Evolutionary conservation across 2,329 filamentous ascomycete genomes (phyloP), one percentile per base, ranked within the genome.

Genomic region (Corinectria fuckeliana): DNA sequence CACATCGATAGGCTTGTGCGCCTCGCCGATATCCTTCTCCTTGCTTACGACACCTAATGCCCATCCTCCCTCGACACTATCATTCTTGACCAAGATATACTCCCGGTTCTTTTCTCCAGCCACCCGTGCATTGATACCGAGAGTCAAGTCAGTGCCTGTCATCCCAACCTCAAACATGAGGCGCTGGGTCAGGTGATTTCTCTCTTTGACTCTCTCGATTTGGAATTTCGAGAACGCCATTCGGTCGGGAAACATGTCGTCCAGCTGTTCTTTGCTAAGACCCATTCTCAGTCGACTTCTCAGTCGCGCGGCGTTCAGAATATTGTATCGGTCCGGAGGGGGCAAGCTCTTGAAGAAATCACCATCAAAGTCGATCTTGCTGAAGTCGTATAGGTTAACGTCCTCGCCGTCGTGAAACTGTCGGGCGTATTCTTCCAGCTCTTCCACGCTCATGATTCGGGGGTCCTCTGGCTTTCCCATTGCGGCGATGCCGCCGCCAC

Each of bases 211-310:
- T 58, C 95, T 84, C 73, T 98, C 95, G 58, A 99, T 97, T 76
- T 99, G 95, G 71, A 99, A 99, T 61, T 85, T 90, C 1, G 93
- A 97, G 72, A 99, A 99, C 1, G 90, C 95, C 93, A 99, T 97
- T 23, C 95, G 88, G 74, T 99, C 91, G 0, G 95, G 94, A 73
- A 99, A 99, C 95, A 99, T 99, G 44, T 84, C 86, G 67, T 98
- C 93, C 13, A 99, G 78, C 76, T 99, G 95, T 65, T 99, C 94
- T 76, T 98, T 98, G 56, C 92, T 96, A 69, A 97, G 86, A 0
- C 95, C 95, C 94, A 99, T 97, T 72, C 95, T 87, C 70, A 99
- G 81, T 52, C 95, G 85, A 74, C 92, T 97, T 56, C 95, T 84
- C 61, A 99, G 74, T 61, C 95, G 85, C 2, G 96, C 95, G 1